Base-by-base conservation (phyloP, 768 basidiomycete genomes). In the Naganishia antarctica region DNA sequence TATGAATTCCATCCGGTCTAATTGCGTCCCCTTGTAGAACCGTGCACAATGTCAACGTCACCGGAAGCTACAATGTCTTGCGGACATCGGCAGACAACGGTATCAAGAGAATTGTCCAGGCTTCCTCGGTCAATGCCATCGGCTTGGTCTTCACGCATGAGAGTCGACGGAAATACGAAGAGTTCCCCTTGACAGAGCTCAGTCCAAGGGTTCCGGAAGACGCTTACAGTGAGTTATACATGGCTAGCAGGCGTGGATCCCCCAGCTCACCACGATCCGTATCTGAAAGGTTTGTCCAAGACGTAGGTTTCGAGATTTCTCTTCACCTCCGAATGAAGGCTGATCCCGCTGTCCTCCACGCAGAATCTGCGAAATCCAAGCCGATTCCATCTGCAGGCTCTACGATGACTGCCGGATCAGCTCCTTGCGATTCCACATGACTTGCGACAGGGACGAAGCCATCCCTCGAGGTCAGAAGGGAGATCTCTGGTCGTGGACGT, bases 401-500 rank as follows among this genome's bases (percentile, higher is more conserved):
- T 85, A 83, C 72, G 82, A 83, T 0, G 73, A 67, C 11, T 81
- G 86, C 79, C 80, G 85, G 29, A 80, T 89, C 61, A 87, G 87
- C 15, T 88, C 86, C 68, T 79, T 89, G n/a, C 85, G 88, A 12
- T 74, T 71, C 49, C 74, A 76, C 64, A 43, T 66, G 21, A 53
- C 66, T 40, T 84, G 21, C 81, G 71, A 75, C 16, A 81, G 76
- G 71, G 80, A 81, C 13, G 25, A 47, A 13, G 49, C 60, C 2
- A 25, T 28, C n/a, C 16, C 29, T 12, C 51, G 49, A 25, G 60
- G 43, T 16, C 21, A 12, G 16, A 62, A 70, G 21, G 47, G 44
- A 28, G 73, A 76, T 65, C 79, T 89, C 26, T 89, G 87, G 86
- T 81, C 84, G 15, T 90, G 85, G 67, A 82, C 85, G n/a, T 84